Evolutionary conservation across 2,329 filamentous ascomycete species (phyloP), one percentile per base, ranked within the genome.

Genomic region (Pseudopithomyces chartarum): DNA sequence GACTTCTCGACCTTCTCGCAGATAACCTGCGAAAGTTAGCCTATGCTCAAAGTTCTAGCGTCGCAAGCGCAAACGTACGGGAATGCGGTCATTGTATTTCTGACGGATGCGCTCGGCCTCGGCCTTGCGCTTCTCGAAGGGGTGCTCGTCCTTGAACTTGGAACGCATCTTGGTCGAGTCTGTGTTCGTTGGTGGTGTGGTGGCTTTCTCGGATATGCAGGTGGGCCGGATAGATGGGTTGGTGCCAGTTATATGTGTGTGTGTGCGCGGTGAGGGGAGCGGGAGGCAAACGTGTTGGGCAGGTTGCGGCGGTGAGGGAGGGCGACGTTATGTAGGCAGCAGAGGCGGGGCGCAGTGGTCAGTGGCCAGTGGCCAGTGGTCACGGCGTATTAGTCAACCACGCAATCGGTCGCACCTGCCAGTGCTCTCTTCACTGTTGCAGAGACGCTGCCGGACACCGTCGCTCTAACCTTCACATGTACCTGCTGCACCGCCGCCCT

Each of bases 61-160:
- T 23, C 17, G 38, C 52, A 39, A 52, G 39, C 62, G 52, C 54
- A 64, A 57, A 87, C 92, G 78, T 87, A 97, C 95, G 50, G 95
- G 95, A 81, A 99, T 99, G 73, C 95, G 92, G 79, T 99, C 95
- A 69, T 92, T 88, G 79, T 99, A 99, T 82, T 99, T 99, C 84
- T 97, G 93, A 68, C 95, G 92, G 79, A 97, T 97, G 80, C 95
- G 93, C 85, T 99, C 95, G 77, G 95, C 95, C 84, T 99, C 95
- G 66, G 95, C 95, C 91, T 98, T 97, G 84, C 95, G 92, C 91
- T 99, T 99, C 90, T 98, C 95, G 79, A 98, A 98, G 72, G 92
- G 92, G 80, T 98, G 95, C 87, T 98, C 95, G 89, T 99, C 95
- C 92, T 99, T 99, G 82, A 99, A 99, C 88, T 98, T 98, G 85